Evolutionary conservation across 306 rosid genomes (phyloP).

Genomic region (Quercus berberidifolia): DNA sequence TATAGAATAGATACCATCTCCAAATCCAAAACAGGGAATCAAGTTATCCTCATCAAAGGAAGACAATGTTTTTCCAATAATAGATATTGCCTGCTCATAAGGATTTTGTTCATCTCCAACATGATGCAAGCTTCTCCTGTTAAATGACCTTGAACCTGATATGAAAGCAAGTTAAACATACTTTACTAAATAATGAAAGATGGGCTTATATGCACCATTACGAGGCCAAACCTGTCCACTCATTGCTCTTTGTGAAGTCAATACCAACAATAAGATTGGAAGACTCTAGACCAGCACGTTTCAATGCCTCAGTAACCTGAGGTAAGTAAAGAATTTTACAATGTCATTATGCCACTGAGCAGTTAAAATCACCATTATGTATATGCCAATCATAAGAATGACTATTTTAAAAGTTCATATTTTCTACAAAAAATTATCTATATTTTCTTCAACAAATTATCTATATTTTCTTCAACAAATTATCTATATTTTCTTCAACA

Average conservation of each 20-base stretch:
- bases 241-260: constrained; percentile 98
- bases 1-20: constrained; percentile 66
- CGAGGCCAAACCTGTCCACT: constrained; percentile 87
- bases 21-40: constrained; percentile 95
- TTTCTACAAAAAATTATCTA: background rate
- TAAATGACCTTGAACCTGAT: constrained; percentile 75
- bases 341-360: background rate
- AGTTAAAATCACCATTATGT: background rate
- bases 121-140: constrained; percentile 88
- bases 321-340: constrained; percentile 16
- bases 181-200: constrained; percentile 1
- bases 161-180: constrained; percentile 20
- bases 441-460: background rate
- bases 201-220: constrained; percentile 2
- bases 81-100: constrained; percentile 89
- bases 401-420: constrained; percentile 2
- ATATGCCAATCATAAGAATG: constrained; percentile 3
- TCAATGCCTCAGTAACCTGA: constrained; percentile 87
- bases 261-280: constrained; percentile 94
- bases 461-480: background rate
- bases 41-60: constrained; percentile 89
- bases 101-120: constrained; percentile 82
- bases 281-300: constrained; percentile 84
- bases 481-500: background rate
- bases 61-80: constrained; percentile 85